phyloP scores from a whole-genome alignment of 768 basidiomycete species.

The Gloeopeniophorella convolvens region DNA sequence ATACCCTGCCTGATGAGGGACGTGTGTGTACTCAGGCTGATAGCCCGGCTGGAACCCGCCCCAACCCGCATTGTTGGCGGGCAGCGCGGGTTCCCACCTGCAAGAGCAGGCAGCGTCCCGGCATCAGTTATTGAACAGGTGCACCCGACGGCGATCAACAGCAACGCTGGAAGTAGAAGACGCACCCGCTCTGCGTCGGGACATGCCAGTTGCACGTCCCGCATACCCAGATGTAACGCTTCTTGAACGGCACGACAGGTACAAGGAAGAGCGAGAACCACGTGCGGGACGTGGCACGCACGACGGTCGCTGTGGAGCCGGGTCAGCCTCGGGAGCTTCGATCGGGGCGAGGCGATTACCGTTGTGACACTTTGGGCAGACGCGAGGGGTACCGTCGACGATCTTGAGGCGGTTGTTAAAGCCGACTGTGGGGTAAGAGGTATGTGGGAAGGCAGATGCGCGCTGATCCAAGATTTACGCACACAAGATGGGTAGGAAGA shows the following conservation, averaged over 20 bases:
- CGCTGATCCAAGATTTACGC: no score
- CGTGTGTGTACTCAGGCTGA: slow-evolving; percentile 33
- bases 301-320: slow-evolving; percentile 43
- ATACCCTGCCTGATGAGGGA: slow-evolving; percentile 32
- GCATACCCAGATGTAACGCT: slow-evolving; percentile 63
- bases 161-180: no score
- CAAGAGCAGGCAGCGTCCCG: background rate
- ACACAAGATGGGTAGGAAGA: slow-evolving; percentile 34
- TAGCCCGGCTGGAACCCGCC: slow-evolving; percentile 23
- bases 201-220: slow-evolving; percentile 63
- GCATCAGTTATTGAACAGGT: background rate
- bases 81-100: slow-evolving; percentile 25
- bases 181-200: slow-evolving; percentile 45
- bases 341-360: slow-evolving; percentile 33
- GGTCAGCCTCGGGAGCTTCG: slow-evolving; percentile 5
- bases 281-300: slow-evolving; percentile 54
- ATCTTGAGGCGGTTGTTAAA: slow-evolving; percentile 55
- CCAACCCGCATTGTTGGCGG: slow-evolving; percentile 6
- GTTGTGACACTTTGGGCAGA: slow-evolving; percentile 72
- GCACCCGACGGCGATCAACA: no score
- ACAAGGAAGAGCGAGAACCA: slow-evolving; percentile 79
- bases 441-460: background rate
- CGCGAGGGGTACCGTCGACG: slow-evolving; percentile 43
- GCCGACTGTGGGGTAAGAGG: slow-evolving; percentile 42
- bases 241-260: slow-evolving; percentile 58